Conservation (phyloP, 305 asterid species). For the Fraxinus greggii region DNA sequence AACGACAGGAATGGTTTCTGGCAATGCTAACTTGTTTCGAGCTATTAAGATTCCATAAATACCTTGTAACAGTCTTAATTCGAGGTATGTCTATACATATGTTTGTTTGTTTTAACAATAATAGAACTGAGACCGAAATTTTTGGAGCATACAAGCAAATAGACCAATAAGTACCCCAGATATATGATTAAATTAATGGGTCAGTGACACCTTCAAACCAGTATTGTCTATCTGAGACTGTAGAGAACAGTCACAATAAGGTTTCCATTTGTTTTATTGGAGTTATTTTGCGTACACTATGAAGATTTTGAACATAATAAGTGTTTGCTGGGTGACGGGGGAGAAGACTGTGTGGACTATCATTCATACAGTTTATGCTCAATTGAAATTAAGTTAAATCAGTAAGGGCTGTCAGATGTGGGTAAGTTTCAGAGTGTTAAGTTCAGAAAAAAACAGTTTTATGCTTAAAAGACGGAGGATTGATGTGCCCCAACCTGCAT, state of each 20-base stretch:
- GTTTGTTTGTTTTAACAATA: constrained; percentile 7
- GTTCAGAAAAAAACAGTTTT: neutral
- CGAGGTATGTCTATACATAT: neutral
- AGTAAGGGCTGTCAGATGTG: neutral
- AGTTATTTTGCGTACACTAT: neutral
- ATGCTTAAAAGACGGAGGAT: neutral
- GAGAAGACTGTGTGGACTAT: neutral
- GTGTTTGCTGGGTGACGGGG: neutral
- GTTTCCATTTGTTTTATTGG: neutral
- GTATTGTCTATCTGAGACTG: neutral
- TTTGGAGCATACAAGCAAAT: neutral
- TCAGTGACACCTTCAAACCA: neutral
- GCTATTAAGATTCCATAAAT: constrained; percentile 1
- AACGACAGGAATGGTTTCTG: neutral
- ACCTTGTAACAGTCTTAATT: neutral
- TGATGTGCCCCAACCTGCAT: neutral
- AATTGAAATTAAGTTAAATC: neutral
- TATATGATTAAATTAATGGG: neutral
- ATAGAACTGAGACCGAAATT: constrained; percentile 1
- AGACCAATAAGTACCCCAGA: neutral
- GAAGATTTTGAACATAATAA: neutral
- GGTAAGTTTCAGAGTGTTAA: neutral
- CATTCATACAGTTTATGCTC: neutral
- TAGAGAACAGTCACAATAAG: neutral
- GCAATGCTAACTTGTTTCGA: constrained; percentile 1